A percentile compares a stretch with the other conserved stretches of the same genome.
Conservation (phyloP, 129 eudicot species). For the Lactuca sativa region DNA sequence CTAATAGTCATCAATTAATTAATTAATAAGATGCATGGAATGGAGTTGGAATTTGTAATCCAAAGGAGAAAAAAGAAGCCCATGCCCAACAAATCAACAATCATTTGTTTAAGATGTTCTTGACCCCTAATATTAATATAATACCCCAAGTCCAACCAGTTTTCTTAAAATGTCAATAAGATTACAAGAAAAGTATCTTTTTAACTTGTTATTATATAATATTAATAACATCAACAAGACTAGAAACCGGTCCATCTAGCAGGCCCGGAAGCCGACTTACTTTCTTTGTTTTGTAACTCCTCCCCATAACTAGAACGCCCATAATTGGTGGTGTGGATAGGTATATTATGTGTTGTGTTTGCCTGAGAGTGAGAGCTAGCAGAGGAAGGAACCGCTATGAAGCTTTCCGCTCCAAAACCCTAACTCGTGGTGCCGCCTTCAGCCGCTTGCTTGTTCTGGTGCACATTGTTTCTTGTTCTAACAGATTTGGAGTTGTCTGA, state of each 20-base stretch:
- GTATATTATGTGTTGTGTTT: conserved; percentile 34
- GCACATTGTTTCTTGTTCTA: conserved; percentile 73
- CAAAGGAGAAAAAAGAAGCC: too few relatives aligned
- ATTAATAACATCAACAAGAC: too few relatives aligned
- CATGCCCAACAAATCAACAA: conserved; percentile 20
- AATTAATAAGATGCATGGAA: too few relatives aligned
- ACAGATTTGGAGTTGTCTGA: conserved; percentile 56
- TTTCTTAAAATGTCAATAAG: not conserved
- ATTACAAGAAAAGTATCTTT: not conserved
- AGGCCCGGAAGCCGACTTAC: conserved; percentile 77
- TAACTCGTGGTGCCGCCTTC: conserved; percentile 48
- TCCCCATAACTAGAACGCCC: conserved; percentile 54
- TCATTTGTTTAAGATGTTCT: conserved; percentile 6
- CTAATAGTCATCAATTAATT: too few relatives aligned
- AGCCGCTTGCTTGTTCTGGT: conserved; percentile 40
- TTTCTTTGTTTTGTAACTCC: conserved; percentile 54
- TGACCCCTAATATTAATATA: not conserved
- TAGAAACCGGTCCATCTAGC: conserved; percentile 99
- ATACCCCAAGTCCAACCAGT: conserved; percentile 10
- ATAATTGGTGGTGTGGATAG: conserved; percentile 41
- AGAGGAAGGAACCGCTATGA: conserved; percentile 63
- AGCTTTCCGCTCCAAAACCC: conserved; percentile 79
- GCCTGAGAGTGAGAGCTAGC: conserved; percentile 53
- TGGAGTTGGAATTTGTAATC: not conserved
- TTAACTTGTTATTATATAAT: too few relatives aligned